phyloP scores from a whole-genome alignment of 2,329 filamentous ascomycete species.

The Trichoderma aggressivum region DNA sequence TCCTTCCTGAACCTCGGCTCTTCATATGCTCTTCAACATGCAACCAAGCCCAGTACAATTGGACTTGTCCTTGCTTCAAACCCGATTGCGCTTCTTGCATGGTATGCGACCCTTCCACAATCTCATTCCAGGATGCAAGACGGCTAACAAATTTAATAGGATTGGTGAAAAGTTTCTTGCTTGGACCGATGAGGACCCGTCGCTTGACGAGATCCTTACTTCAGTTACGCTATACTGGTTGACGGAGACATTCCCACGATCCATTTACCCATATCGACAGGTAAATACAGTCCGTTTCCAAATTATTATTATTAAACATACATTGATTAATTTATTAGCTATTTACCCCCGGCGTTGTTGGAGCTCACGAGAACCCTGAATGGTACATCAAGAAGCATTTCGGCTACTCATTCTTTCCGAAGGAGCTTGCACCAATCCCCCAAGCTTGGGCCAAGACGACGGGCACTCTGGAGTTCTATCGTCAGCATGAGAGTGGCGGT shows the following conservation, averaged over 20 bases:
- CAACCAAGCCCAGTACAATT: constrained; percentile 11
- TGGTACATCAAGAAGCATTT: constrained; percentile 10
- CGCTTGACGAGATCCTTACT: not conserved
- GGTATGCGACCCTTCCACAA: not conserved
- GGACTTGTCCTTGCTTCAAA: constrained; percentile 8
- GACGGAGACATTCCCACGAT: constrained; percentile 2
- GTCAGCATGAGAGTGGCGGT: constrained; percentile 1
- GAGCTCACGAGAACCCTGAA: not conserved
- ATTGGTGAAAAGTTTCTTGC: constrained; percentile 15
- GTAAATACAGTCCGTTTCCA: not conserved
- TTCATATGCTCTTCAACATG: constrained; percentile 5
- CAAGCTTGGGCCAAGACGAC: not conserved
- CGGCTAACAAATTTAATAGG: not conserved
- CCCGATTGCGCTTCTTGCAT: constrained; percentile 8
- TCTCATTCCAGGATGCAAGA: not conserved
- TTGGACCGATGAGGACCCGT: constrained; percentile 4
- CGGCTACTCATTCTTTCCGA: constrained; percentile 6
- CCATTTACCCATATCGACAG: constrained; percentile 13
- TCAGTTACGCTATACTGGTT: constrained; percentile 13
- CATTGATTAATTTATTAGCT: not conserved
- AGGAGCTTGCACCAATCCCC: constrained; percentile 1
- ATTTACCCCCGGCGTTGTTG: not conserved
- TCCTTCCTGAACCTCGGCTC: not conserved
- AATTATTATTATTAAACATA: not conserved
- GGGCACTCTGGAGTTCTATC: not conserved